Evolutionary conservation across 192 early-diverging fungal genomes (phyloP), one percentile per base, ranked within the genome.

Genomic region (Coemansia sp.): DNA sequence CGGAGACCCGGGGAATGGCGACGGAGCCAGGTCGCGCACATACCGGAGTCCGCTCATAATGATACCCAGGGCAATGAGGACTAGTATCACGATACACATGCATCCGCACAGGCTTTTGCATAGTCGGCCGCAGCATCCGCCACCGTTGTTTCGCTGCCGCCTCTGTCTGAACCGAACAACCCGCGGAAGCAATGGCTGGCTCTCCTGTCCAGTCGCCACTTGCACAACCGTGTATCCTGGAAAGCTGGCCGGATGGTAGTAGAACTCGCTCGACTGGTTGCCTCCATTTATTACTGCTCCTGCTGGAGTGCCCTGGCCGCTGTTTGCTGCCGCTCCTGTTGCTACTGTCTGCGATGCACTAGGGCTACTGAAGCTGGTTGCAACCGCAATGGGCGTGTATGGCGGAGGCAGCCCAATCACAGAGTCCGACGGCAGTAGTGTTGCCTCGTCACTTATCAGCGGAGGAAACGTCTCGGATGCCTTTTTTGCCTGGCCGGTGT

Each of bases 221-320:
- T 72, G 79, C 26, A 81, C 65, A 13, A 65, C 68, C 11, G 70
- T 63, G 70, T 76, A 81, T 15, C 79, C 79, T 15, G 79, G 79
- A 26, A 82, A 82, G 32, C 79, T 82, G 10, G 74, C 79, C 9
- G 79, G 79, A 21, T 71, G 74, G 65, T 82, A 82, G 71, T 71
- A 76, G 59, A 70, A 63, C 6, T n/a, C 54, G 11, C 5, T n/a
- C 6, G 15, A 11, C 21, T 19, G 12, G 10, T 26, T 45, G 16
- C 18, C 59, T 45, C 6, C 4, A 32, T 32, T 32, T 32, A 32
- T 32, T 32, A 11, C 48, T 49, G 44, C 26, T n/a, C 19, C 41
- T 66, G 64, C 9, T 56, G 58, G 23, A 21, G 21, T 32, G 4
- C 44, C 23, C 62, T 13, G 60, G 12, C 43, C 5, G 15, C 13